phyloP scores from a whole-genome alignment of 768 basidiomycete genomes.

The Boletus rubropictus region DNA sequence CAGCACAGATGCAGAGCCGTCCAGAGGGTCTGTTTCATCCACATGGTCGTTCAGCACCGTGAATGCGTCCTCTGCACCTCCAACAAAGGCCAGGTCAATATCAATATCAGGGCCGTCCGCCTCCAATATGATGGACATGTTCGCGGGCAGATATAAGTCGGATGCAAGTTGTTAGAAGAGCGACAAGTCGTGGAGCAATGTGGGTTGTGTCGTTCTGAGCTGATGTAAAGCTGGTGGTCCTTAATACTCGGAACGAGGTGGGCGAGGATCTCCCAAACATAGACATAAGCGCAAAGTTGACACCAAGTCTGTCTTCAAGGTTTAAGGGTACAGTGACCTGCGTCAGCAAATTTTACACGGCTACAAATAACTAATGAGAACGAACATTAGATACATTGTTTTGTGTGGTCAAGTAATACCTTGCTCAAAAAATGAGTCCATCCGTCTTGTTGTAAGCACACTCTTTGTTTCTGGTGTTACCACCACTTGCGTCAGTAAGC shows the following conservation, averaged over 20 bases:
- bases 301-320: conserved; percentile 9
- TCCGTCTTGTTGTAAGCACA: no score
- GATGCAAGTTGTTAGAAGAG: not conserved
- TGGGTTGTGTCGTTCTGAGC: not conserved
- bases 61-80: conserved; percentile 8
- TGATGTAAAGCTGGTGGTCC: not conserved
- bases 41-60: conserved; percentile 1
- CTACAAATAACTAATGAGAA: no score
- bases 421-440: no score
- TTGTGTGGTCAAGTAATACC: no score
- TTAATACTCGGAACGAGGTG: conserved; percentile 6
- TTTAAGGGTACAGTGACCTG: not conserved
- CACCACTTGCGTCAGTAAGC: no score
- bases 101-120: conserved; percentile 8
- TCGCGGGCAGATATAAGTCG: not conserved
- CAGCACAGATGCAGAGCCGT: not conserved
- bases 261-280: conserved; percentile 14
- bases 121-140: conserved; percentile 18
- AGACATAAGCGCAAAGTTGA: conserved; percentile 19
- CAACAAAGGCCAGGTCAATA: conserved; percentile 1
- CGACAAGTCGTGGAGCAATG: not conserved
- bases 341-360: no score
- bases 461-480: no score
- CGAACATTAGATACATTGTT: no score
- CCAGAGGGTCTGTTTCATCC: conserved; percentile 2